phyloP scores from a whole-genome alignment of 2,329 filamentous ascomycete species.

The Didymella sp. region DNA sequence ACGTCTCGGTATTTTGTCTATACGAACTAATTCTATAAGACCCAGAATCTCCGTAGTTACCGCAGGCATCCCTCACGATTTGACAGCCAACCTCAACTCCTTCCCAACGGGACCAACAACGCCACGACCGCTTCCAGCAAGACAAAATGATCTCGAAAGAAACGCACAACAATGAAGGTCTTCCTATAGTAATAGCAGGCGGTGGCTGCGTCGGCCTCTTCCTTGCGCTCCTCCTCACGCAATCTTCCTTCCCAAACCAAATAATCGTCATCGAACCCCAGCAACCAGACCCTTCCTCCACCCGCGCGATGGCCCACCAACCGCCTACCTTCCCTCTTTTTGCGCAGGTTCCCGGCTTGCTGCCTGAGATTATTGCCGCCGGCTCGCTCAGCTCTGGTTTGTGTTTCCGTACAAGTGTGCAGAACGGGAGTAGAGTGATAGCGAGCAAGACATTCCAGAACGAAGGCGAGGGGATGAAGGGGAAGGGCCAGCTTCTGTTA shows the following conservation, averaged over 20 bases:
- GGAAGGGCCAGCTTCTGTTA: conserved; percentile 36
- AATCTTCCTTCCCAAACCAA: conserved; percentile 42
- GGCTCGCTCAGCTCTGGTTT: conserved; percentile 35
- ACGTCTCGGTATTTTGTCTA: not conserved
- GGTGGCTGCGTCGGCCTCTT: conserved; percentile 53
- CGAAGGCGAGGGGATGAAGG: conserved; percentile 29
- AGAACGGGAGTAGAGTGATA: conserved; percentile 36
- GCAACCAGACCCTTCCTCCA: conserved; percentile 37
- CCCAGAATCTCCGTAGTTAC: not conserved
- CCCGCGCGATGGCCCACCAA: conserved; percentile 54
- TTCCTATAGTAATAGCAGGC: conserved; percentile 49
- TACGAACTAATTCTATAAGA: not conserved
- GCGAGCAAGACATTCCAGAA: conserved; percentile 37
- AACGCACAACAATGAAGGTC: not conserved
- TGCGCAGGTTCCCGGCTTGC: conserved; percentile 43
- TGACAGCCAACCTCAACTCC: not conserved
- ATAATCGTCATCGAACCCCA: conserved; percentile 46
- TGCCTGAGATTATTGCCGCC: conserved; percentile 44
- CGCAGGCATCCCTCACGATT: not conserved
- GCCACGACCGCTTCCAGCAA: not conserved
- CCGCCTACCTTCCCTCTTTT: conserved; percentile 52
- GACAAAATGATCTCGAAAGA: conserved; percentile 10
- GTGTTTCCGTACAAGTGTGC: conserved; percentile 39
- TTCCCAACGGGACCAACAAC: not conserved
- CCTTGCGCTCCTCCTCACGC: conserved; percentile 49